Evolutionary conservation across 805 yeast species (phyloP).

Genomic region (Candida endomychidarum): DNA sequence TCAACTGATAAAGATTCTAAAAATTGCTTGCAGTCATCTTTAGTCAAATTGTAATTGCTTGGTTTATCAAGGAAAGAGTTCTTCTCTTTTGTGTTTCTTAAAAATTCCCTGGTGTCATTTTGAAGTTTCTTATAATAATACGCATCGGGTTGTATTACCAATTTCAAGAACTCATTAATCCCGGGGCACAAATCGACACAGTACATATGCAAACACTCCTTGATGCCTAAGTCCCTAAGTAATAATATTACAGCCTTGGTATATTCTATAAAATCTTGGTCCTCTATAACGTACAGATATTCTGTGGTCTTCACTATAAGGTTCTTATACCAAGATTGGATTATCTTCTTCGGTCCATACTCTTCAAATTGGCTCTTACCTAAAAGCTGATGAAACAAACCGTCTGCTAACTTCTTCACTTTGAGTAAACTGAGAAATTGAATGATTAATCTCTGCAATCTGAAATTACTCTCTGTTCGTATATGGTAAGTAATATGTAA

Average conservation of each 20-base stretch:
- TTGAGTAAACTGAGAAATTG: slow-evolving; percentile 1
- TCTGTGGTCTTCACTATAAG: slow-evolving; percentile 6
- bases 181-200: slow-evolving; percentile 4
- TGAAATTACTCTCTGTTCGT: slow-evolving; percentile 7
- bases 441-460: slow-evolving; percentile 8
- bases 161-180: background rate
- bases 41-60: slow-evolving; percentile 1
- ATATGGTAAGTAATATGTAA: slow-evolving; percentile 10
- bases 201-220: background rate
- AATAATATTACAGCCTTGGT: slow-evolving; percentile 1
- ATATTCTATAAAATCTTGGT: slow-evolving; percentile 6
- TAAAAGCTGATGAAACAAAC: background rate
- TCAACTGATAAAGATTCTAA: background rate
- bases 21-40: slow-evolving; percentile 1
- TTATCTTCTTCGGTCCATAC: slow-evolving; percentile 10
- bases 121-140: background rate
- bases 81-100: background rate
- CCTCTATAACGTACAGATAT: slow-evolving; percentile 8
- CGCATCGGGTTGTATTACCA: background rate
- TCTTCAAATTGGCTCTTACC: background rate
- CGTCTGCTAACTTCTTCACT: background rate
- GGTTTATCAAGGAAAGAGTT: background rate
- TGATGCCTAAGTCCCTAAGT: background rate
- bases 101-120: background rate
- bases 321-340: slow-evolving; percentile 10